These are phyloP conservation scores for Cercospora beticola DNA, from an alignment of 2,329 filamentous ascomycete species.

Conservation along the genomic window DNA sequence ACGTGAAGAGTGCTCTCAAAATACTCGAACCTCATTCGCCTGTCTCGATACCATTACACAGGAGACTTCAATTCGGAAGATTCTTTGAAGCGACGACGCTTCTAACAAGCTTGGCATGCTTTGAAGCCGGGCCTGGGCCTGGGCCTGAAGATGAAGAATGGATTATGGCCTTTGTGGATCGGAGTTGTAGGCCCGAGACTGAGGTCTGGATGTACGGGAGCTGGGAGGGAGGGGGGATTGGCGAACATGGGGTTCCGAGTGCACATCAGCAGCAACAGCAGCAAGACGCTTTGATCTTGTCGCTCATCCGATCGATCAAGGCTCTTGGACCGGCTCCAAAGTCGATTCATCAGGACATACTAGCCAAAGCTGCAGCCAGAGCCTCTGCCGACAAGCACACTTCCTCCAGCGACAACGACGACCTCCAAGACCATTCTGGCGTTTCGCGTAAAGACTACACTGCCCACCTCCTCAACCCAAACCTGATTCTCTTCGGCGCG, in stretches of 20 bases:
- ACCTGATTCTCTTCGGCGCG: constrained; percentile 35
- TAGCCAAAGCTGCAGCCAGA: not conserved
- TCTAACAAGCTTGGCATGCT: constrained; percentile 40
- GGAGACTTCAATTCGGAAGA: constrained; percentile 61
- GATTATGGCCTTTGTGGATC: constrained; percentile 63
- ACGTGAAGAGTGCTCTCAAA: constrained; percentile 40
- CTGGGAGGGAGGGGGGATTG: constrained; percentile 27
- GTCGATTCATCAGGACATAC: constrained; percentile 20
- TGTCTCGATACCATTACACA: constrained; percentile 59
- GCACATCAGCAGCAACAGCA: not conserved
- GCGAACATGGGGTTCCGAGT: too few species aligned
- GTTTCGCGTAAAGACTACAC: constrained; percentile 25
- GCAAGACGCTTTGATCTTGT: constrained; percentile 17
- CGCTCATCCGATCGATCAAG: constrained; percentile 20
- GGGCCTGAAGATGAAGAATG: constrained; percentile 22
- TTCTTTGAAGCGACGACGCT: constrained; percentile 46
- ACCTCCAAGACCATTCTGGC: constrained; percentile 16
- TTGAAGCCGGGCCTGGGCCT: not conserved
- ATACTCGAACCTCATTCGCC: constrained; percentile 57
- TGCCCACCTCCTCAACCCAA: constrained; percentile 21
- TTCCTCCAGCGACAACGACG: constrained; percentile 7
- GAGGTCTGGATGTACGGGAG: constrained; percentile 61
- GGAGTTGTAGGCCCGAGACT: constrained; percentile 61
- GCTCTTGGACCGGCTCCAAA: constrained; percentile 9
- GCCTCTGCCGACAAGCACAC: constrained; percentile 21